These are phyloP conservation scores for Fusarium marasasianum DNA, from an alignment of 2,329 filamentous ascomycete species.

Conservation along the genomic window DNA sequence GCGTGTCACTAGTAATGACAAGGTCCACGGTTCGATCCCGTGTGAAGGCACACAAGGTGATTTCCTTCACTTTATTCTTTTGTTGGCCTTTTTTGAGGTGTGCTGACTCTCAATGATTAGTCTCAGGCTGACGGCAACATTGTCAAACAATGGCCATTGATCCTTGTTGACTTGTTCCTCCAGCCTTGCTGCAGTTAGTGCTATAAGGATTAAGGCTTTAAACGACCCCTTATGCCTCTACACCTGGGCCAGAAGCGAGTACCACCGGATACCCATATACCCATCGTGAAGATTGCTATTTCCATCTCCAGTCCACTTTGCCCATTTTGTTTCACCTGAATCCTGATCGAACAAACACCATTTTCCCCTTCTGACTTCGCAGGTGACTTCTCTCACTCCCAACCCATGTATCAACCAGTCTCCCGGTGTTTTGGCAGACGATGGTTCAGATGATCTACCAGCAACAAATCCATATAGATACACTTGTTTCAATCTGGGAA, in stretches of 20 bases:
- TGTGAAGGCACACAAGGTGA: slow-evolving; percentile 4
- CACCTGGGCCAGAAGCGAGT: background rate
- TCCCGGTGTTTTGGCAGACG: background rate
- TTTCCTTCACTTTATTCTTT: background rate
- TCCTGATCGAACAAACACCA: slow-evolving; percentile 24
- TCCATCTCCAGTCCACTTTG: slow-evolving; percentile 11
- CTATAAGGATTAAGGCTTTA: too few species aligned
- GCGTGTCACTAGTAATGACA: slow-evolving; percentile 34
- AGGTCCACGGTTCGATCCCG: slow-evolving; percentile 32
- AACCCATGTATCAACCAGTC: background rate
- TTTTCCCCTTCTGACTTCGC: slow-evolving; percentile 3
- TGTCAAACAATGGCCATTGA: background rate
- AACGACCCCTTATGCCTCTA: background rate
- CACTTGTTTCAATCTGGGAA: background rate
- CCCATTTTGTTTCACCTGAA: background rate
- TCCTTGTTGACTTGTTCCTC: background rate
- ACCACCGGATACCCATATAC: slow-evolving; percentile 9
- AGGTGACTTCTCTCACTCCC: background rate
- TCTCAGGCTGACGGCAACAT: background rate
- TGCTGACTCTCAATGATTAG: background rate
- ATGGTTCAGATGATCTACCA: background rate
- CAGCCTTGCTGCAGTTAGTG: background rate
- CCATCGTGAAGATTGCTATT: background rate
- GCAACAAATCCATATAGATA: slow-evolving; percentile 10
- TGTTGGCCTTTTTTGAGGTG: background rate